Conservation (phyloP, 2,329 filamentous ascomycete genomes). For the Exophiala xenobiotica region DNA sequence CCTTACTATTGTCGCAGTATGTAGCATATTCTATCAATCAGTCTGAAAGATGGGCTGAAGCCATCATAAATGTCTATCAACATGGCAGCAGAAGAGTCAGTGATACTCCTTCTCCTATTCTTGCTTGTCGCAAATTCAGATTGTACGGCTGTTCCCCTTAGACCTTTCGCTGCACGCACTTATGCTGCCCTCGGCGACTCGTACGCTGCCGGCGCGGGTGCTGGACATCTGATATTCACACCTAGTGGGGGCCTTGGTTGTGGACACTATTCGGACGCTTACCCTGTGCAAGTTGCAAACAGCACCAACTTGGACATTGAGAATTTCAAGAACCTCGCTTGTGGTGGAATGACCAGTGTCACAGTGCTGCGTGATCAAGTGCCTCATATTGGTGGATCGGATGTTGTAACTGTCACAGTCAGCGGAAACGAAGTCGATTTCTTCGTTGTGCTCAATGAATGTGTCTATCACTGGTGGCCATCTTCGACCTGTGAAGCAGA, state of each 20-base stretch:
- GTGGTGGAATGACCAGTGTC: slow-evolving; percentile 27
- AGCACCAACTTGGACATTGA: slow-evolving; percentile 16
- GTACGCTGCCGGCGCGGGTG: slow-evolving; percentile 33
- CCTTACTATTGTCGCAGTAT: too few species aligned
- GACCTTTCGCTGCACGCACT: not conserved
- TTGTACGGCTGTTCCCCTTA: not conserved
- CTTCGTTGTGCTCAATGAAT: slow-evolving; percentile 33
- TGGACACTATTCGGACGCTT: slow-evolving; percentile 31
- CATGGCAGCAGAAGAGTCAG: too few species aligned
- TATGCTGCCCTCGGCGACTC: slow-evolving; percentile 34
- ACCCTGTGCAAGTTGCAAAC: slow-evolving; percentile 30
- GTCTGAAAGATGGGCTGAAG: too few species aligned
- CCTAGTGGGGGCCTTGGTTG: slow-evolving; percentile 18
- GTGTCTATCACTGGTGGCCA: slow-evolving; percentile 32
- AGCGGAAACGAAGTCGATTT: slow-evolving; percentile 35
- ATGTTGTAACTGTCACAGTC: slow-evolving; percentile 31
- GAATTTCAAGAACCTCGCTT: slow-evolving; percentile 31
- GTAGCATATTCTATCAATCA: too few species aligned
- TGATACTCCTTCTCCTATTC: not conserved
- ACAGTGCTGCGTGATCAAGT: slow-evolving; percentile 28
- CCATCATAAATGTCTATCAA: too few species aligned
- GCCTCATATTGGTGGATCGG: slow-evolving; percentile 20
- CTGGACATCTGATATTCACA: slow-evolving; percentile 25
- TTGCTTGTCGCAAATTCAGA: not conserved
- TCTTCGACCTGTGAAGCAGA: slow-evolving; percentile 23